Percentiles rank a stretch among this genome's conserved stretches.
These are phyloP conservation scores for Trypanosoma congolense DNA, from an alignment of 208 protist genomes.

Conservation along the genomic window DNA sequence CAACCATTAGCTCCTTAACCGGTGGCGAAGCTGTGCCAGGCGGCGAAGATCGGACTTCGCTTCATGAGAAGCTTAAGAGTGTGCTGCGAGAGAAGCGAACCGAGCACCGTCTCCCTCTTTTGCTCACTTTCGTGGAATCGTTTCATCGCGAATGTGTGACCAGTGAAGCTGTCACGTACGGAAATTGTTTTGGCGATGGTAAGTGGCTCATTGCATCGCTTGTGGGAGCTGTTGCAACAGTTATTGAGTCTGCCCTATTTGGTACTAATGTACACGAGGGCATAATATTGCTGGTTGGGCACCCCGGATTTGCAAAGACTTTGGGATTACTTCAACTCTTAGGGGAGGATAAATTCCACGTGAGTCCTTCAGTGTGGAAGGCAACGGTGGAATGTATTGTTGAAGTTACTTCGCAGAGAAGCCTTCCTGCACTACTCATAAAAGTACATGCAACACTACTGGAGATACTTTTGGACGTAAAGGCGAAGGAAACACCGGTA, in stretches of 20 bases:
- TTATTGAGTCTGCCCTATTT: background rate
- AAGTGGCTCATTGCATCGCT: background rate
- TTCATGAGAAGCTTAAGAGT: background rate
- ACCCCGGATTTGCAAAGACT: background rate
- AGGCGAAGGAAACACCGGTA: background rate
- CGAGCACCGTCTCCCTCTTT: background rate
- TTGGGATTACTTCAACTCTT: background rate
- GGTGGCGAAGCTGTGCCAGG: background rate
- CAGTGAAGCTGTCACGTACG: background rate
- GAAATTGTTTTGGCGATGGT: background rate
- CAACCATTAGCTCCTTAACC: background rate
- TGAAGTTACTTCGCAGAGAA: background rate
- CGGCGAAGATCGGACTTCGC: background rate
- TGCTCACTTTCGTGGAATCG: background rate
- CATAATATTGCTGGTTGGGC: background rate
- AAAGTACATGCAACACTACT: background rate
- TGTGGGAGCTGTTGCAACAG: background rate
- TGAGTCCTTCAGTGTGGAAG: background rate
- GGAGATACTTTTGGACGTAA: background rate
- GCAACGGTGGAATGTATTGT: background rate
- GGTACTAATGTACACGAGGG: background rate
- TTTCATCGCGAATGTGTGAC: background rate
- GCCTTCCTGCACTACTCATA: background rate
- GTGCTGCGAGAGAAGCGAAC: slow-evolving; percentile 3
- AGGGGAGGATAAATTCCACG: background rate